phyloP scores from a whole-genome alignment of 495 filamentous ascomycete genomes.

The Neurospora discreta region DNA sequence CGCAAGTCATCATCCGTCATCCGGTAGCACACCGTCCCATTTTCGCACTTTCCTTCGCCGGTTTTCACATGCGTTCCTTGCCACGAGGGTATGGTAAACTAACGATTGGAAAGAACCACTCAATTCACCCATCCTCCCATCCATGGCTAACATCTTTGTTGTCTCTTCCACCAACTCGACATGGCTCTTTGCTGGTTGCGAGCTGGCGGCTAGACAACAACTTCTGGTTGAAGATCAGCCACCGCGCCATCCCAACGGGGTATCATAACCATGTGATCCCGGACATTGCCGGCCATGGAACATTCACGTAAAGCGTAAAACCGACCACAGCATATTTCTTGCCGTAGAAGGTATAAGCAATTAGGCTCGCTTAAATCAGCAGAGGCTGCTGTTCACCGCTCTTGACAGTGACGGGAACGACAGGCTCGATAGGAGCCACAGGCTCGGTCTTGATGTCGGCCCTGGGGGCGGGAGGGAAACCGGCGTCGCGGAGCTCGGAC shows the following conservation, averaged over 20 bases:
- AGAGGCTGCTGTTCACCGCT: slow-evolving; percentile 30
- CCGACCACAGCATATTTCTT: not conserved
- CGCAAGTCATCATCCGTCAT: not conserved
- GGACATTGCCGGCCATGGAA: not conserved
- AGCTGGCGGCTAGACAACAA: not conserved
- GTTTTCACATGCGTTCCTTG: not conserved
- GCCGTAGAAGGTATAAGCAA: not conserved
- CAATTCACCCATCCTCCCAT: not conserved
- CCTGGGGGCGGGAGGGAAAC: slow-evolving; percentile 56
- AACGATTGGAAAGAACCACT: not conserved
- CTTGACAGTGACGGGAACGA: slow-evolving; percentile 3
- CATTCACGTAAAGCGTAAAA: not conserved
- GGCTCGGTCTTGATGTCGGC: slow-evolving; percentile 7
- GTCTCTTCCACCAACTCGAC: not conserved
- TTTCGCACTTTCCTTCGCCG: not conserved
- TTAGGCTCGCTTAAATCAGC: slow-evolving; percentile 14
- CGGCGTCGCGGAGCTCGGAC: slow-evolving; percentile 31
- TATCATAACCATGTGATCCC: not conserved
- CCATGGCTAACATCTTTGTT: not conserved
- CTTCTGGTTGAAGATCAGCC: not conserved
- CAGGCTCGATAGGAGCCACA: slow-evolving; percentile 7
- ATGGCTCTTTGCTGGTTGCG: not conserved
- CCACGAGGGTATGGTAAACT: not conserved
- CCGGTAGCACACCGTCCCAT: not conserved
- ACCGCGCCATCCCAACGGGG: not conserved